phyloP scores from a whole-genome alignment of 768 basidiomycete genomes.

The Russula emetica region DNA sequence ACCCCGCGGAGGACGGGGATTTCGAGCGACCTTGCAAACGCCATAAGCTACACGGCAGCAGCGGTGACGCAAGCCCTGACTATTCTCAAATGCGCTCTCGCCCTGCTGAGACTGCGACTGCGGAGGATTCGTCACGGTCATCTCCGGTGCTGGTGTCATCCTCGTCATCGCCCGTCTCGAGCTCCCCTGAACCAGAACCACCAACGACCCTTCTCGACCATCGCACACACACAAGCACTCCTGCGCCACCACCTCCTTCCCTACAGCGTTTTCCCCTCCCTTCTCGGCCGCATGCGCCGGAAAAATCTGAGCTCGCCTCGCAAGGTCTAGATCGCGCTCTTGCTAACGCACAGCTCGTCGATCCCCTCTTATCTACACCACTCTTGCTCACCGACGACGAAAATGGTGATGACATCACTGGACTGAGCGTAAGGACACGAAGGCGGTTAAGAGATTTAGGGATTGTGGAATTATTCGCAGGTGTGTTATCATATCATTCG shows the following conservation, averaged over 20 bases:
- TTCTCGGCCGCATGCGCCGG: constrained; percentile 60
- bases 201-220: not conserved
- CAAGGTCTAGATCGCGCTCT: constrained; percentile 78
- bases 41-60: constrained; percentile 24
- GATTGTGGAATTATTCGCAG: constrained; percentile 84
- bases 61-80: not conserved
- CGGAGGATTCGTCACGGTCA: not conserved
- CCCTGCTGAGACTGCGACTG: not conserved
- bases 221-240: constrained; percentile 12
- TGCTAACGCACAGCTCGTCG: constrained; percentile 62
- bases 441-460: constrained; percentile 69
- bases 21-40: constrained; percentile 42
- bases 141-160: not conserved
- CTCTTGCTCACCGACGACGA: constrained; percentile 44
- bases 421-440: constrained; percentile 55
- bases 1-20: not conserved
- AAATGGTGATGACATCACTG: constrained; percentile 42
- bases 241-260: constrained; percentile 35
- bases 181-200: constrained; percentile 10
- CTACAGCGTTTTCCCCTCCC: constrained; percentile 72
- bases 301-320: constrained; percentile 62
- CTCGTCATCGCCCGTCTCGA: not conserved
- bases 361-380: constrained; percentile 46
- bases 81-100: not conserved
- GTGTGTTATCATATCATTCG: constrained; percentile 43